Conservation (phyloP, 108 stramenopile species). For the Nitzschia sp. region DNA sequence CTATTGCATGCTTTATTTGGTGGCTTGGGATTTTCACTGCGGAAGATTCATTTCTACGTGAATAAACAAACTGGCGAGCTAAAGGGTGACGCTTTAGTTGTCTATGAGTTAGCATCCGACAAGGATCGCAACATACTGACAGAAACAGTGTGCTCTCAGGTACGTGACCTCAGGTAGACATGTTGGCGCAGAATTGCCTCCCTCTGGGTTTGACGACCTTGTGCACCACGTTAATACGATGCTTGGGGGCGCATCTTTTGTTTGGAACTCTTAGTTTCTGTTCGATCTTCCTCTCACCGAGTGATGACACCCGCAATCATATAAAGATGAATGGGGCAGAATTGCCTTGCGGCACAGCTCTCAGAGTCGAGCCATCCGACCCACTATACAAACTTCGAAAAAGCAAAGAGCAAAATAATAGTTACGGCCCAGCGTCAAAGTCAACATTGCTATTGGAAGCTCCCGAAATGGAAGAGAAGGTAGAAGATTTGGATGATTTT, state of each 20-base stretch:
- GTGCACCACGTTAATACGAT: too few relatives aligned
- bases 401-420: neutral
- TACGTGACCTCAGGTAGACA: slow-evolving; percentile 33
- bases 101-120: slow-evolving; percentile 43
- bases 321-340: slow-evolving; percentile 69
- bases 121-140: slow-evolving; percentile 30
- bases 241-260: too few relatives aligned
- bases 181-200: too few relatives aligned
- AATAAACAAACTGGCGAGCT: slow-evolving; percentile 50
- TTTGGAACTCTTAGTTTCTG: neutral
- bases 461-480: slow-evolving; percentile 15
- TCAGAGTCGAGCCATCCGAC: slow-evolving; percentile 63
- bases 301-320: neutral
- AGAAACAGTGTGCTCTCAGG: slow-evolving; percentile 72
- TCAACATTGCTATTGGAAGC: neutral
- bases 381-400: slow-evolving; percentile 43
- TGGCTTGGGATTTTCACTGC: slow-evolving; percentile 51
- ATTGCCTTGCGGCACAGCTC: slow-evolving; percentile 52
- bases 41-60: slow-evolving; percentile 68
- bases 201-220: too few relatives aligned
- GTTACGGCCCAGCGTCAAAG: neutral
- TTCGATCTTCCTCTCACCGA: neutral
- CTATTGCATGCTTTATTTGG: slow-evolving; percentile 56
- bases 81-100: slow-evolving; percentile 80
- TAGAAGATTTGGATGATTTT: slow-evolving; percentile 68